phyloP scores from a whole-genome alignment of 176 grass and related monocot species.

The Echinochloa phyllopogon region DNA sequence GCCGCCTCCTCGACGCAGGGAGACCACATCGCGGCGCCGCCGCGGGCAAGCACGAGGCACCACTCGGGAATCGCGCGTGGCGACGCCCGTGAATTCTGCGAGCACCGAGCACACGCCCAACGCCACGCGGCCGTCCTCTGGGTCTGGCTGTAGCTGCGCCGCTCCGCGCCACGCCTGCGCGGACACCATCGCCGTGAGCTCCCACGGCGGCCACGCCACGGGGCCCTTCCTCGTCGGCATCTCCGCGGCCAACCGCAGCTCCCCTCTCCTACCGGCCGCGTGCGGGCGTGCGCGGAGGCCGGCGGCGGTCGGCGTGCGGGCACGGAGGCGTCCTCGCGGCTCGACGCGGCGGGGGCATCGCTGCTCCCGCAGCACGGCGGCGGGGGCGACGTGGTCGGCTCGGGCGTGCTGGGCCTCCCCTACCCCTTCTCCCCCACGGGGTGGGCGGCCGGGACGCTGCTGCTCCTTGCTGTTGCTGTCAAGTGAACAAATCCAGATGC shows the following conservation, averaged over 20 bases:
- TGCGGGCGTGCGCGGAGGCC: too few relatives aligned
- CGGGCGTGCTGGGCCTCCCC: conserved; percentile 88
- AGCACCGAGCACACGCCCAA: conserved; percentile 62
- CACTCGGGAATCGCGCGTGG: conserved; percentile 39
- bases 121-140: conserved; percentile 42
- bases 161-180: conserved; percentile 60
- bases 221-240: too few relatives aligned
- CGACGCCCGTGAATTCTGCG: conserved; percentile 41
- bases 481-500: too few relatives aligned
- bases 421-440: conserved; percentile 96
- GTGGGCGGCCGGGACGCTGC: conserved; percentile 66
- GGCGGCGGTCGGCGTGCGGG: too few relatives aligned
- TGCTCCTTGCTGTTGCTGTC: conserved; percentile 69
- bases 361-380: too few relatives aligned
- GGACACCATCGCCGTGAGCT: conserved; percentile 47
- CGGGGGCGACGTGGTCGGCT: conserved; percentile 89
- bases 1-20: conserved; percentile 61
- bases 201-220: conserved; percentile 24
- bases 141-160: conserved; percentile 35
- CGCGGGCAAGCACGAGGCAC: conserved; percentile 50
- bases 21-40: conserved; percentile 57
- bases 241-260: too few relatives aligned
- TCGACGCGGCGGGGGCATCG: too few relatives aligned
- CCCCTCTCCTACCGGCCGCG: too few relatives aligned
- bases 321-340: too few relatives aligned